These are phyloP conservation scores for Flaveria bidentis DNA, from an alignment of 129 eudicot species.

Conservation along the genomic window DNA sequence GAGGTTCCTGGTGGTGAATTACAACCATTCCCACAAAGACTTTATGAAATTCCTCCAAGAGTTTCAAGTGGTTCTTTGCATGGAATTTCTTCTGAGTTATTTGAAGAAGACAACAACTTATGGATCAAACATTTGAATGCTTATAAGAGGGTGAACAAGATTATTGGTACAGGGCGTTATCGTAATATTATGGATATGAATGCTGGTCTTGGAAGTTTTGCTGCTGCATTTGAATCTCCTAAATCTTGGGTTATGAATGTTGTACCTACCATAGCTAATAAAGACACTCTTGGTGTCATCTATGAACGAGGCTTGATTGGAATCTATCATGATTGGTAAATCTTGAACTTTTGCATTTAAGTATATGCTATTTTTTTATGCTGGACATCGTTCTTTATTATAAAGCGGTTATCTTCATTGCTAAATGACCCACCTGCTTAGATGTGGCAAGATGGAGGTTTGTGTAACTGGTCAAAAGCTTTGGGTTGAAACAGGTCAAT, in stretches of 20 bases:
- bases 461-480: background rate
- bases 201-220: constrained; percentile 68
- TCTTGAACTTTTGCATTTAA: background rate
- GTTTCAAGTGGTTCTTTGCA: constrained; percentile 42
- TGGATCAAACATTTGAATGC: constrained; percentile 58
- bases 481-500: background rate
- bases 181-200: constrained; percentile 70
- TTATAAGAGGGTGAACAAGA: constrained; percentile 55
- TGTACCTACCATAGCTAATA: constrained; percentile 60
- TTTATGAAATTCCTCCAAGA: constrained; percentile 51
- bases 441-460: background rate
- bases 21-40: constrained; percentile 62
- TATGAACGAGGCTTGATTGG: constrained; percentile 66
- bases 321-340: constrained; percentile 65
- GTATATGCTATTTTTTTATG: background rate
- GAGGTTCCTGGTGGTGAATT: constrained; percentile 53
- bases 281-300: constrained; percentile 55
- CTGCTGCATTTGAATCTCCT: constrained; percentile 55
- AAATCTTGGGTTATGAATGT: constrained; percentile 68
- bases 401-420: background rate
- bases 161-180: constrained; percentile 51
- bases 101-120: constrained; percentile 43
- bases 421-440: background rate
- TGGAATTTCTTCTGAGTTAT: constrained; percentile 49
- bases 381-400: background rate